A percentile compares a stretch with the other conserved stretches of the same genome.
These are phyloP conservation scores for Raffaelea ambrosiae DNA, from an alignment of 2,329 filamentous ascomycete genomes.

Conservation along the genomic window DNA sequence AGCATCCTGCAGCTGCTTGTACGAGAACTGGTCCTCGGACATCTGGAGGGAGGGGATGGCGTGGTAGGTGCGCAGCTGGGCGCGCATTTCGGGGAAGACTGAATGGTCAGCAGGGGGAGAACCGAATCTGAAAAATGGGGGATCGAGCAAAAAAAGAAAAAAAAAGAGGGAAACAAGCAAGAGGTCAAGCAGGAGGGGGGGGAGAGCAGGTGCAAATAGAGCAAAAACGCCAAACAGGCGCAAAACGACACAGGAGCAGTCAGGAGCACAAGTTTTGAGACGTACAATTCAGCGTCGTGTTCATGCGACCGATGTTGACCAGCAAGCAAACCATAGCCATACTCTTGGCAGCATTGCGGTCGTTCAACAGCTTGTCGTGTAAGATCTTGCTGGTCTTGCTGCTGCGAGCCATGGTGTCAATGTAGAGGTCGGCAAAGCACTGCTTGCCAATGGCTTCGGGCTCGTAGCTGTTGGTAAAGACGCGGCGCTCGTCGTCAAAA, in stretches of 20 bases:
- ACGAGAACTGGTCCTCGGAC: conserved; percentile 87
- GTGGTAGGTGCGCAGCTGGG: conserved; percentile 93
- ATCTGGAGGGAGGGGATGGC: conserved; percentile 95
- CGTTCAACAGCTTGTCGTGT: conserved; percentile 89
- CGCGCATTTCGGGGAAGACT: conserved; percentile 99
- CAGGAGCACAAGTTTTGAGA: conserved; percentile 10
- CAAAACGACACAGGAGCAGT: too few species aligned
- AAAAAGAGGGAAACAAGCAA: conserved; percentile 2
- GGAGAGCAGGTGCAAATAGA: too few species aligned
- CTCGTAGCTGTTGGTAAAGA: conserved; percentile 91
- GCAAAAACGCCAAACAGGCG: not conserved
- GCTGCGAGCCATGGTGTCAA: conserved; percentile 96
- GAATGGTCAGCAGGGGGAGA: conserved; percentile 12
- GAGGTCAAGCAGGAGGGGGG: too few species aligned
- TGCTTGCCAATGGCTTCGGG: conserved; percentile 48
- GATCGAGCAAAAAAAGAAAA: conserved; percentile 15
- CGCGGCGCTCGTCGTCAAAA: conserved; percentile 63
- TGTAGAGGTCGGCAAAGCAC: conserved; percentile 91
- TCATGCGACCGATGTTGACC: conserved; percentile 97
- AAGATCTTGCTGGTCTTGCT: conserved; percentile 99
- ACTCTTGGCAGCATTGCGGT: conserved; percentile 84
- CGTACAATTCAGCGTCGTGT: conserved; percentile 94
- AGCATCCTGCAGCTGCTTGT: conserved; percentile 96
- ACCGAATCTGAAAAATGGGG: not conserved
- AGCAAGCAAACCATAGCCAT: conserved; percentile 99